phyloP scores from a whole-genome alignment of 1,284 basidiomycete genomes.

The Fistulinella cinereoalba region DNA sequence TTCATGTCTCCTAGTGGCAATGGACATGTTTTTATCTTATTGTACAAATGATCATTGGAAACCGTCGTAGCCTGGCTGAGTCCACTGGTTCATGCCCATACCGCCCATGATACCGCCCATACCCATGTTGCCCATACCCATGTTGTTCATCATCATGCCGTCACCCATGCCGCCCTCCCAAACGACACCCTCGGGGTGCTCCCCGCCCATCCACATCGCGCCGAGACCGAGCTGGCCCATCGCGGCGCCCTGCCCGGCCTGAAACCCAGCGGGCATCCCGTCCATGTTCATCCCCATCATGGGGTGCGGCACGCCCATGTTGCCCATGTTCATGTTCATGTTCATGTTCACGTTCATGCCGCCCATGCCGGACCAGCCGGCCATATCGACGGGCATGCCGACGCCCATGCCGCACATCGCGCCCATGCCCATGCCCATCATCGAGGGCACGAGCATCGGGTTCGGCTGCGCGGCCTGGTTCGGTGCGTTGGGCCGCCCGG shows the following conservation, averaged over 20 bases:
- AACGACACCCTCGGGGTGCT: conserved; percentile 23
- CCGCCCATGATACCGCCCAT: conserved; percentile 37
- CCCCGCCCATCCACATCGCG: conserved; percentile 30
- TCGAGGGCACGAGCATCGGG: conserved; percentile 49
- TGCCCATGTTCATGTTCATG: conserved; percentile 31
- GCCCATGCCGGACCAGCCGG: conserved; percentile 21
- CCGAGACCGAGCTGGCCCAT: conserved; percentile 20
- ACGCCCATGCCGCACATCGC: conserved; percentile 24
- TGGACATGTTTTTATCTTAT: not conserved
- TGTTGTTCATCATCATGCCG: conserved; percentile 32
- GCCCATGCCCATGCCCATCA: conserved; percentile 41
- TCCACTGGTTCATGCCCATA: conserved; percentile 41
- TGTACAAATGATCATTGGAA: conserved; percentile 21
- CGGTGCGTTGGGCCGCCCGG: conserved; percentile 16
- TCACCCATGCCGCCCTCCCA: conserved; percentile 32
- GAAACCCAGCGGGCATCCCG: conserved; percentile 24
- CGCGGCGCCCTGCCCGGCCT: conserved; percentile 8
- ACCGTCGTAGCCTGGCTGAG: conserved; percentile 27
- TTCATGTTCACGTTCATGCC: conserved; percentile 26
- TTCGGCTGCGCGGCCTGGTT: conserved; percentile 33
- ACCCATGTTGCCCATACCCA: conserved; percentile 32
- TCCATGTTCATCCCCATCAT: conserved; percentile 49
- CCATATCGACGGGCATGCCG: conserved; percentile 36
- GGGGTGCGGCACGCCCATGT: conserved; percentile 28
- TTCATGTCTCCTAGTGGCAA: conserved; percentile 2